Evolutionary conservation across 176 grass and related monocot genomes (phyloP), one percentile per base, ranked within the genome.

Genomic region (Bonia amplexicaulis): DNA sequence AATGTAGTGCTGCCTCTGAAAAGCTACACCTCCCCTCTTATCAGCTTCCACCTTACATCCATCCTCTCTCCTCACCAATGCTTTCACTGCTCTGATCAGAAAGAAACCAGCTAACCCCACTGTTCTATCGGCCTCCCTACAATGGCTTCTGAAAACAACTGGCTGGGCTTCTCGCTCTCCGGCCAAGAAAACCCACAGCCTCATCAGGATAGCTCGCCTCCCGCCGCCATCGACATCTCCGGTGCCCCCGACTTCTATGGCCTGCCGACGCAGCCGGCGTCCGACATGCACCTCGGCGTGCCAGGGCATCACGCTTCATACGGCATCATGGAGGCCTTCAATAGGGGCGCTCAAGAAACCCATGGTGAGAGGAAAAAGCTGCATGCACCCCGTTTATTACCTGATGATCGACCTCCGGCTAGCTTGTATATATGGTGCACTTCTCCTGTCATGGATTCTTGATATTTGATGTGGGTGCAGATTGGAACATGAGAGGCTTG

Each of bases 401-500:
- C 22, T 31, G 31, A 41, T 80, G 52, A 69, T 69, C 15, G 40
- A 76, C 69, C 26, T 79, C 16, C 71, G 9, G 4, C 20, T 57
- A 33, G 52, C 23, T 74, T 40, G 19, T 64, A 8, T 44, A 52
- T 58, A 39, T 92, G 70, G 47, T 69, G 41, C 78, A 84, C 41
- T 89, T 4, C 26, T 82, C 35, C 12, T 44, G 22, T 73, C 73
- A 53, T 66, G 31, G 46, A 71, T 44, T 19, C 25, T 90, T 71
- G 8, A 67, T 81, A 88, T 85, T 88, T 88, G 82, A 84, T 82
- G 83, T 87, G 69, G 48, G 22, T 69, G 72, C 54, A 99, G 96
- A 99, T 79, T 99, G 96, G 96, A 96, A 86, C 85, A 89, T 93
- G 76, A 95, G 92, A 58, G 77, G 89, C 9, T 68, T 94, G 68